A percentile compares a stretch with the other conserved stretches of the same genome.
phyloP scores from a whole-genome alignment of 2,329 filamentous ascomycete genomes.

The Ceratocystis cubensis region DNA sequence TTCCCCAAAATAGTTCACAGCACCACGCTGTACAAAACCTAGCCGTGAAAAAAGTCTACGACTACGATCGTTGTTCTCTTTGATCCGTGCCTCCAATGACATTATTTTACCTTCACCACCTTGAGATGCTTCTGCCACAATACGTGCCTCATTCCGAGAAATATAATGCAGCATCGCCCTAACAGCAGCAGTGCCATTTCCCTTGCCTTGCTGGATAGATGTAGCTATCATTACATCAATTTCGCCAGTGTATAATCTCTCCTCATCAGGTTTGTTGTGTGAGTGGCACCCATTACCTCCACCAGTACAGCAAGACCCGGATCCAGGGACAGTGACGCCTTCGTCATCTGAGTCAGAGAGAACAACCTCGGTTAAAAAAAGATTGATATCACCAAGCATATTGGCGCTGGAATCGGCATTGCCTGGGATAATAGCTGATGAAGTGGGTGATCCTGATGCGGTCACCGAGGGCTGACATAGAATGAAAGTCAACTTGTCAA shows the following conservation, averaged over 20 bases:
- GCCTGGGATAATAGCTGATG: constrained; percentile 22
- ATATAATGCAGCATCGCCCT: constrained; percentile 60
- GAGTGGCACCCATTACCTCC: constrained; percentile 22
- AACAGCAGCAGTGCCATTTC: constrained; percentile 54
- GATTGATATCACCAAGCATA: constrained; percentile 66
- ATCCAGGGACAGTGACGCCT: constrained; percentile 7
- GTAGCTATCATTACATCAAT: constrained; percentile 78
- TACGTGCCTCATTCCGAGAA: constrained; percentile 35
- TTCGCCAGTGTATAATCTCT: constrained; percentile 46
- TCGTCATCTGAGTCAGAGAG: constrained; percentile 36
- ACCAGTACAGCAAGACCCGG: constrained; percentile 23
- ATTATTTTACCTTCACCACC: constrained; percentile 29
- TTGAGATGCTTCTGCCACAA: constrained; percentile 39
- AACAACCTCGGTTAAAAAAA: constrained; percentile 53
- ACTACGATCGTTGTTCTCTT: constrained; percentile 42
- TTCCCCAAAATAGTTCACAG: constrained; percentile 48
- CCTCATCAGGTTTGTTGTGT: constrained; percentile 11
- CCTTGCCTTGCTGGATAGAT: constrained; percentile 42
- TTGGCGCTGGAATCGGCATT: constrained; percentile 40
- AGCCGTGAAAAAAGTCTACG: constrained; percentile 39
- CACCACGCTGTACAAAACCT: constrained; percentile 41
- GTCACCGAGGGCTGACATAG: constrained; percentile 41
- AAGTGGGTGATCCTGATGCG: neutral
- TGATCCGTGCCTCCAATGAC: constrained; percentile 46
- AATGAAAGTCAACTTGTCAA: constrained; percentile 89